Evolutionary conservation across 2,329 filamentous ascomycete genomes (phyloP).

Genomic region (Diplodia corticola): DNA sequence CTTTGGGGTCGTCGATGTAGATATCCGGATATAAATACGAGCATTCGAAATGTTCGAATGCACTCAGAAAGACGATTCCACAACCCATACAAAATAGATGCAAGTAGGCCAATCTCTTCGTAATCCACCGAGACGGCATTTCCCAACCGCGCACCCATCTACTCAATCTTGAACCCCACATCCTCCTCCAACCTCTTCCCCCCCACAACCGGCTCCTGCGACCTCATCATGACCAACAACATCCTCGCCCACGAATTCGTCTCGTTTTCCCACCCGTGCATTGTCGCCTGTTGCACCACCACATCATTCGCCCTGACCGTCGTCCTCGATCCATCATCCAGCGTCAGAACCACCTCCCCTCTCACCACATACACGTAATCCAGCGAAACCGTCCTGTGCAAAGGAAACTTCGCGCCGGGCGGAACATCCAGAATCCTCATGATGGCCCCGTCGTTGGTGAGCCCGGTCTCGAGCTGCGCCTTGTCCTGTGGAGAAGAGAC

Average conservation of each 20-base stretch:
- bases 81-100: too few relatives aligned
- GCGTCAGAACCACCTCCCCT: neutral
- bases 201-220: neutral
- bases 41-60: too few relatives aligned
- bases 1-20: too few relatives aligned
- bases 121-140: too few relatives aligned
- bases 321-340: constrained; percentile 6
- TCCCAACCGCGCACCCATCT: neutral
- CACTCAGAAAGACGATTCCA: too few relatives aligned
- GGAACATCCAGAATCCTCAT: neutral
- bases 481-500: neutral
- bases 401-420: neutral
- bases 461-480: neutral
- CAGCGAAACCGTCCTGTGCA: neutral
- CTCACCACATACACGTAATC: constrained; percentile 2
- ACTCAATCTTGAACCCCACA: neutral
- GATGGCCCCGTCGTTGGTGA: neutral
- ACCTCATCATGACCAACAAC: neutral
- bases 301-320: constrained; percentile 6
- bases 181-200: neutral
- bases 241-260: neutral
- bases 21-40: too few relatives aligned
- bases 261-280: constrained; percentile 15
- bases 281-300: constrained; percentile 1
- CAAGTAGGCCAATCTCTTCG: too few relatives aligned